Conservation (phyloP, 305 asterid genomes). For the Salvia sclarea region DNA sequence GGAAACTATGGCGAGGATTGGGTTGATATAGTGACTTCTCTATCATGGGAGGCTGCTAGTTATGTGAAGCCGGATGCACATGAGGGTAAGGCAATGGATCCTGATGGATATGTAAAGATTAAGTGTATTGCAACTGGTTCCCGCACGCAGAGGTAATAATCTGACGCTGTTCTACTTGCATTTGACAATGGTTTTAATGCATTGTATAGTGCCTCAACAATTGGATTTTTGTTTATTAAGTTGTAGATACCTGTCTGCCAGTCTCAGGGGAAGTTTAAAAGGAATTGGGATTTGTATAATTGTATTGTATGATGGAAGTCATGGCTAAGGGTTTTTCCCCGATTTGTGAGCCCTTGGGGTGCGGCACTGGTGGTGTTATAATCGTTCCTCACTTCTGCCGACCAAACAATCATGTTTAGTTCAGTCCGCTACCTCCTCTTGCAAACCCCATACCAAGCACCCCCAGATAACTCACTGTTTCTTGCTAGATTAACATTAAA, state of each 20-base stretch:
- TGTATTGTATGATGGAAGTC: background rate
- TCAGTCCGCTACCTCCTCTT: background rate
- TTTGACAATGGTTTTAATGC: background rate
- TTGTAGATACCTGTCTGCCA: slow-evolving; percentile 14
- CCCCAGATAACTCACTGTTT: background rate
- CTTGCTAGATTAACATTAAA: background rate
- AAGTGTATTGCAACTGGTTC: slow-evolving; percentile 84
- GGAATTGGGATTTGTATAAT: background rate
- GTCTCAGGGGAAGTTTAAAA: background rate
- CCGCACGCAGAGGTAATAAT: slow-evolving; percentile 64
- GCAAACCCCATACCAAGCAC: background rate
- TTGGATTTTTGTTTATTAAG: background rate
- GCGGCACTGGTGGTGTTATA: background rate
- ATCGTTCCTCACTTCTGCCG: background rate
- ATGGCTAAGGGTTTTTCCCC: background rate
- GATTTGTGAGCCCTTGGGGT: background rate
- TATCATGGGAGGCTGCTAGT: slow-evolving; percentile 95
- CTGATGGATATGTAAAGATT: slow-evolving; percentile 87
- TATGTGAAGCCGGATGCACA: slow-evolving; percentile 81
- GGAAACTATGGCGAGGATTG: slow-evolving; percentile 53
- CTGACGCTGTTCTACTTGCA: background rate
- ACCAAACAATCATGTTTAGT: background rate
- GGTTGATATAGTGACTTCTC: slow-evolving; percentile 78
- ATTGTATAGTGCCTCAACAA: slow-evolving; percentile 2
- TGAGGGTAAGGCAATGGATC: slow-evolving; percentile 92